Evolutionary conservation across 1,139 yeast species (phyloP).

Genomic region (Suzukiozyma palmioleophila): DNA sequence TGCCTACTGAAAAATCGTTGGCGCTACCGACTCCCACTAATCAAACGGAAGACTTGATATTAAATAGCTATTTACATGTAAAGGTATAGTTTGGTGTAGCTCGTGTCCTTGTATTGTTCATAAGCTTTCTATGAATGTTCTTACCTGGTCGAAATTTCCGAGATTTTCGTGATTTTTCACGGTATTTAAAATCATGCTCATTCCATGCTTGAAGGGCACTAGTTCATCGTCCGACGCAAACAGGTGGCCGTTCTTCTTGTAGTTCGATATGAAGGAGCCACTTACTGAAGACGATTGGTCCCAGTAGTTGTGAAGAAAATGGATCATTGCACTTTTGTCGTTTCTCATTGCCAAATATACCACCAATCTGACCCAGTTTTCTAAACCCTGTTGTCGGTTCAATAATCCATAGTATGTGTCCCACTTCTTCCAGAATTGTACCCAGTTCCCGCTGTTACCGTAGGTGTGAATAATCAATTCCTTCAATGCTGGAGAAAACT

Average conservation of each 20-base stretch:
- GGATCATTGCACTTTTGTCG: conserved; percentile 23
- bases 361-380: conserved; percentile 32
- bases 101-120: background rate
- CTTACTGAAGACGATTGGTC: conserved; percentile 15
- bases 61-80: conserved; percentile 7
- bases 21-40: too few species aligned
- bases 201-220: conserved; percentile 18
- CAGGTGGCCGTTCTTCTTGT: conserved; percentile 10
- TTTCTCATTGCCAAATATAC: conserved; percentile 31
- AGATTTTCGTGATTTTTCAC: conserved; percentile 12
- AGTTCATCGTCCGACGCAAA: conserved; percentile 20
- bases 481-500: conserved; percentile 15
- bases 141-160: conserved; percentile 7
- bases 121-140: conserved; percentile 9
- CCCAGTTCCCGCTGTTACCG: conserved; percentile 40
- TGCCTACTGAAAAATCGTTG: too few species aligned
- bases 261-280: conserved; percentile 23
- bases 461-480: conserved; percentile 35
- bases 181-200: conserved; percentile 14
- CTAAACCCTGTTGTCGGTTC: conserved; percentile 11
- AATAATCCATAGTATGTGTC: conserved; percentile 16
- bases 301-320: conserved; percentile 34
- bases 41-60: too few species aligned
- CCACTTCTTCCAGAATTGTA: conserved; percentile 41
- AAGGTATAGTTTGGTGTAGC: background rate